Evolutionary conservation across 805 yeast species (phyloP).

Genomic region (Candida argentea): DNA sequence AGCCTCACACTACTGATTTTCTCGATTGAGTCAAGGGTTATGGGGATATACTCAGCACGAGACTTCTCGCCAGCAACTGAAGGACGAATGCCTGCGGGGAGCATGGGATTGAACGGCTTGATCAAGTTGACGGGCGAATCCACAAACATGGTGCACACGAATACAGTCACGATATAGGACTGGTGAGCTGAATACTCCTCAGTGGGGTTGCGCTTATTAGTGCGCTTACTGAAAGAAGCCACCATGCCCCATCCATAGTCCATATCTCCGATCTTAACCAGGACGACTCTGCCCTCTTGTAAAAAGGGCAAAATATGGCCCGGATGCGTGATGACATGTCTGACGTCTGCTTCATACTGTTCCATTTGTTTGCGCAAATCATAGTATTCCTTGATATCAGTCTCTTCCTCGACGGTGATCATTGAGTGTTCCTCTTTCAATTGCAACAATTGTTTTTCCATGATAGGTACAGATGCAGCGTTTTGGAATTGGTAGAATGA

Average conservation of each 20-base stretch:
- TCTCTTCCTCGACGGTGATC: constrained; percentile 53
- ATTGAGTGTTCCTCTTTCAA: constrained; percentile 38
- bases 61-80: constrained; percentile 62
- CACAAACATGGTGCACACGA: constrained; percentile 64
- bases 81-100: constrained; percentile 86
- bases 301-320: constrained; percentile 73
- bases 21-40: constrained; percentile 68
- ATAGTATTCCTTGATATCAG: constrained; percentile 67
- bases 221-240: constrained; percentile 63
- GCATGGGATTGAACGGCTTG: constrained; percentile 64
- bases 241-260: constrained; percentile 98
- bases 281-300: constrained; percentile 80
- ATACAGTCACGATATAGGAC: constrained; percentile 77
- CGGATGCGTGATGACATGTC: constrained; percentile 84
- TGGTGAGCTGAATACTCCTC: constrained; percentile 73
- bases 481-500: constrained; percentile 95
- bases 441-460: constrained; percentile 58
- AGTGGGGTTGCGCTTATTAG: constrained; percentile 46
- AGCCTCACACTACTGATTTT: constrained; percentile 74
- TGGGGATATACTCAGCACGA: constrained; percentile 71
- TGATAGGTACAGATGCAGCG: constrained; percentile 76
- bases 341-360: constrained; percentile 62
- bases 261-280: constrained; percentile 47
- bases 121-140: constrained; percentile 80
- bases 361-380: constrained; percentile 67